A percentile compares a stretch with the other conserved stretches of the same genome.
Evolutionary conservation across 129 eudicot genomes (phyloP).

Genomic region (Helianthus annuus): DNA sequence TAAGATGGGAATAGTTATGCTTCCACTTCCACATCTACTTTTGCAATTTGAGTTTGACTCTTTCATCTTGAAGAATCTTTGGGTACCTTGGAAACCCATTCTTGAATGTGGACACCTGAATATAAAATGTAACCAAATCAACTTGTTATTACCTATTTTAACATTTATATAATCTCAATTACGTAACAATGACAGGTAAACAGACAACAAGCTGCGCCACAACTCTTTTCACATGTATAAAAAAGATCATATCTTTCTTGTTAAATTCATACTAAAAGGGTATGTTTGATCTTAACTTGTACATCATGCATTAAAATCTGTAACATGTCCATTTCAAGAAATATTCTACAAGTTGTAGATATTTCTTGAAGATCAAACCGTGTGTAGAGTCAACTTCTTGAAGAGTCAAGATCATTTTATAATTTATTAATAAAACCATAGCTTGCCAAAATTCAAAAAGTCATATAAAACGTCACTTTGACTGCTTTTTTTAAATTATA

Average conservation of each 20-base stretch:
- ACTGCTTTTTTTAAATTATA: slow-evolving; percentile 12
- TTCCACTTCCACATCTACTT: slow-evolving; percentile 22
- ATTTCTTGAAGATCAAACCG: slow-evolving; percentile 28
- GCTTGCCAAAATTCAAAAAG: slow-evolving; percentile 7
- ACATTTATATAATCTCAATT: too few species aligned
- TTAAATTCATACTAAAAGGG: slow-evolving; percentile 18
- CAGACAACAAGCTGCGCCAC: too few species aligned
- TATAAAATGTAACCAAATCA: slow-evolving; percentile 10
- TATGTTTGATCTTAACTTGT: background rate
- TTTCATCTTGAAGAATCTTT: slow-evolving; percentile 69
- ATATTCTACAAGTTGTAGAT: slow-evolving; percentile 5
- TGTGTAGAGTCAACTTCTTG: slow-evolving; percentile 32
- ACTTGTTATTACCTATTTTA: background rate
- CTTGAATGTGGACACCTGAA: slow-evolving; percentile 77
- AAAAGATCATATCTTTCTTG: slow-evolving; percentile 13
- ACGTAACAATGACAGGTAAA: too few species aligned
- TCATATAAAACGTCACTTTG: slow-evolving; percentile 12
- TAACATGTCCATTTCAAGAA: slow-evolving; percentile 4
- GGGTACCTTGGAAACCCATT: slow-evolving; percentile 77
- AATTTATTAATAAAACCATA: too few species aligned
- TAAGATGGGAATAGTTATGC: slow-evolving; percentile 29
- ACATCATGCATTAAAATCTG: slow-evolving; percentile 1
- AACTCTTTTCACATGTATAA: background rate
- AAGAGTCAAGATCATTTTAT: too few species aligned
- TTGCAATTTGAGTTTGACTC: slow-evolving; percentile 56